Percentiles rank a stretch among this genome's conserved stretches.
These are phyloP conservation scores for Amanita jacksonii DNA, from an alignment of 768 basidiomycete species.

Conservation along the genomic window DNA sequence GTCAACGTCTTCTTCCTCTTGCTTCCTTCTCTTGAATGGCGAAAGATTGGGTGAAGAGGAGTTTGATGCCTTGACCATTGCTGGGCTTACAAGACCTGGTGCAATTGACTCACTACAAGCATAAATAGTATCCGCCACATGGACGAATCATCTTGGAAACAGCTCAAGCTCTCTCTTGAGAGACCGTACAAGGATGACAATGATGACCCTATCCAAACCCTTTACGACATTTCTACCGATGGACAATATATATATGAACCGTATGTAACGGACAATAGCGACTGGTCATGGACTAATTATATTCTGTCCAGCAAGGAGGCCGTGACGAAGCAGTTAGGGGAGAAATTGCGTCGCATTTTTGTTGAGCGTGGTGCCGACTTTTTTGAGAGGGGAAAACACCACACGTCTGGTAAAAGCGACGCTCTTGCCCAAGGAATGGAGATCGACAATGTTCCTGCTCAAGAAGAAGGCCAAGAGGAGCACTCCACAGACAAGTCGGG, in stretches of 20 bases:
- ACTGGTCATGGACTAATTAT: constrained; percentile 12
- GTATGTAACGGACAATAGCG: constrained; percentile 32
- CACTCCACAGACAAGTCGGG: constrained; percentile 19
- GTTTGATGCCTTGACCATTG: constrained; percentile 31
- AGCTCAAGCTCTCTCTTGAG: constrained; percentile 61
- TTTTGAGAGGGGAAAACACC: constrained; percentile 36
- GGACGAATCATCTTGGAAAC: constrained; percentile 40
- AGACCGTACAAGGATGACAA: constrained; percentile 74
- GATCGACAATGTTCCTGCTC: constrained; percentile 11
- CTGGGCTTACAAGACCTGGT: constrained; percentile 13
- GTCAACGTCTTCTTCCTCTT: constrained; percentile 45
- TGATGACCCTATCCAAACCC: constrained; percentile 48
- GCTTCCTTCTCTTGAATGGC: constrained; percentile 51
- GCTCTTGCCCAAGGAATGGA: background rate
- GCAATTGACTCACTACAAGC: constrained; percentile 3
- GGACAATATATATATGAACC: constrained; percentile 64
- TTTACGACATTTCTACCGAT: constrained; percentile 62
- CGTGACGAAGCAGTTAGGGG: constrained; percentile 48
- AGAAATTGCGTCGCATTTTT: constrained; percentile 62
- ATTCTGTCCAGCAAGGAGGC: constrained; percentile 45
- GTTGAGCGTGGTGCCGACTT: constrained; percentile 67
- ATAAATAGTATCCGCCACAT: constrained; percentile 7
- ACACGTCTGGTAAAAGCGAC: constrained; percentile 10
- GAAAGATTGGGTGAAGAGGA: constrained; percentile 13
- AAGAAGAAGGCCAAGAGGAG: constrained; percentile 18